Conservation (phyloP, 139 green algal genomes). For the Microglena sp. region DNA sequence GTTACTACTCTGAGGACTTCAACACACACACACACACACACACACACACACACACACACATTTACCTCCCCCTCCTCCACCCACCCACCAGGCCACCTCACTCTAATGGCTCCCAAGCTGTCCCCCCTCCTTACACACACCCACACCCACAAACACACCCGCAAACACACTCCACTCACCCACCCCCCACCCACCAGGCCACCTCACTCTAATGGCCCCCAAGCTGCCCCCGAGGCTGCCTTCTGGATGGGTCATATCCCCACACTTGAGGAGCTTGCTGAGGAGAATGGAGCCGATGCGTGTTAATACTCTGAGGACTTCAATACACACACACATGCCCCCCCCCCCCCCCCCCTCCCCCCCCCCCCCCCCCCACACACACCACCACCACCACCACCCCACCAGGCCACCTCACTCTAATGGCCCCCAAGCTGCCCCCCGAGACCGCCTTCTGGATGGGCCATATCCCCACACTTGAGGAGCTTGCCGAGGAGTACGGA, state of each 20-base stretch:
- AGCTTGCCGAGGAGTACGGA: slow-evolving; percentile 17
- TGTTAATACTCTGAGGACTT: not conserved
- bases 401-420: slow-evolving; percentile 19
- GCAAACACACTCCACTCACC: no score
- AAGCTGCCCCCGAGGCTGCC: slow-evolving; percentile 12
- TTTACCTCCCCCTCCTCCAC: not conserved
- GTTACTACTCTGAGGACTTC: not conserved
- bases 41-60: slow-evolving; percentile 1
- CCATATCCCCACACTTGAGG: slow-evolving; percentile 16
- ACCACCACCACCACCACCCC: no score
- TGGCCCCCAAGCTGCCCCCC: slow-evolving; percentile 19
- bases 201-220: no score
- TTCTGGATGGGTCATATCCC: slow-evolving; percentile 28
- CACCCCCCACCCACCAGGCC: no score
- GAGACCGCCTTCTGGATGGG: slow-evolving; percentile 29
- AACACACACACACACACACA: slow-evolving; percentile 3
- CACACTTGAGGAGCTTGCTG: slow-evolving; percentile 17
- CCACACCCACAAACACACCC: not conserved
- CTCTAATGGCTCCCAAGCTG: slow-evolving; percentile 22
- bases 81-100: slow-evolving; percentile 1
- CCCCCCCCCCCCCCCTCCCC: no score
- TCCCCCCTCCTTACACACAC: not conserved
- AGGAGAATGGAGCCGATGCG: slow-evolving; percentile 17
- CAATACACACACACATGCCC: not conserved
- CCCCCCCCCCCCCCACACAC: no score